These are phyloP conservation scores for Climacium dendroides DNA, from an alignment of 225 moss, liverwort and hornwort genomes.

Conservation along the genomic window DNA sequence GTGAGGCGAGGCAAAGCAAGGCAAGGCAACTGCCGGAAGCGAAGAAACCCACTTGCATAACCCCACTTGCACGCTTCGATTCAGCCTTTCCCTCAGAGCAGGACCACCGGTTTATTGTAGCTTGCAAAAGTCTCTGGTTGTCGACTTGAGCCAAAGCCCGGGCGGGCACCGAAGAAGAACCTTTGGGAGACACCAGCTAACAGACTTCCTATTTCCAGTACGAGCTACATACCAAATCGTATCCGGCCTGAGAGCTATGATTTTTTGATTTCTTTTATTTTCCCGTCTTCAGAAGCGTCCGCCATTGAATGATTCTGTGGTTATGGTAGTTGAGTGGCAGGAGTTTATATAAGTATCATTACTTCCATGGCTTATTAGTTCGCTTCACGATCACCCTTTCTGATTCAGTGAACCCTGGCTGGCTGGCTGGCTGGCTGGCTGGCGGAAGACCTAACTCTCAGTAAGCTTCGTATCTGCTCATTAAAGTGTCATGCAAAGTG, in stretches of 20 bases:
- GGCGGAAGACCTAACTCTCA: conserved; percentile 17
- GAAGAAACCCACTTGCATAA: background rate
- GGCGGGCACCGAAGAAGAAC: background rate
- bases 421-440: background rate
- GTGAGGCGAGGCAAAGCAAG: background rate
- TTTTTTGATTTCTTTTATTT: background rate
- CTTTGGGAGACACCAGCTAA: background rate
- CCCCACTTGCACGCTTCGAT: background rate
- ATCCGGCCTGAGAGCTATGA: background rate
- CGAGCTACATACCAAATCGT: background rate
- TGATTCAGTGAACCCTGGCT: background rate
- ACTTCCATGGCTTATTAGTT: background rate
- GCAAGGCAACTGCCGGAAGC: background rate
- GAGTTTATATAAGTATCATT: background rate
- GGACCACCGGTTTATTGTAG: background rate
- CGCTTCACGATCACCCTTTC: conserved; percentile 21
- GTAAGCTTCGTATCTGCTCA: conserved; percentile 1
- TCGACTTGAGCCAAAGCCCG: background rate
- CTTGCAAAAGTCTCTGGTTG: background rate
- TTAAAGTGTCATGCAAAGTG: conserved; percentile 28
- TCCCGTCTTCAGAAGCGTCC: background rate
- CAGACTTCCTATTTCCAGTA: background rate
- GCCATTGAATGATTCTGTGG: background rate
- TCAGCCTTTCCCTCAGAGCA: background rate
- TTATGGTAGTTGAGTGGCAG: background rate